Conservation (phyloP, 2,329 filamentous ascomycete species). For the Rachicladosporium sp. region DNA sequence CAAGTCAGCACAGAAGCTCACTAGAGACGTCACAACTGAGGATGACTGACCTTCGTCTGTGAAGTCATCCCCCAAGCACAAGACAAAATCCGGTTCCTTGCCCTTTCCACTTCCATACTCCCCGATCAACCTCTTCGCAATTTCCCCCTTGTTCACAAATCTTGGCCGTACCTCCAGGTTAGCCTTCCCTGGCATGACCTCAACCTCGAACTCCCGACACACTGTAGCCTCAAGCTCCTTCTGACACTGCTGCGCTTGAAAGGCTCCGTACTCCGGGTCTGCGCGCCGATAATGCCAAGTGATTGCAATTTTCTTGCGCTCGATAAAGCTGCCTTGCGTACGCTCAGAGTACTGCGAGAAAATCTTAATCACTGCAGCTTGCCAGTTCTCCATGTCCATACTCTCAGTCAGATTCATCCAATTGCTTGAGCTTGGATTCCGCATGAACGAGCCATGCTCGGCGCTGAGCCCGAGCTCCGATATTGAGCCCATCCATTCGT, state of each 20-base stretch:
- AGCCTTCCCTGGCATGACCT: constrained; percentile 94
- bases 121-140: constrained; percentile 68
- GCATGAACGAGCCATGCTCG: constrained; percentile 93
- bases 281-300: constrained; percentile 96
- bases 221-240: constrained; percentile 69
- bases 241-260: constrained; percentile 70
- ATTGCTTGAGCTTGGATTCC: constrained; percentile 58
- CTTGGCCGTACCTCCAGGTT: constrained; percentile 94
- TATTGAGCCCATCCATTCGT: constrained; percentile 88
- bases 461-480: constrained; percentile 81
- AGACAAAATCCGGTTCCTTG: constrained; percentile 65
- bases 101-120: constrained; percentile 50
- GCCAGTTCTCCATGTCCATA: constrained; percentile 77
- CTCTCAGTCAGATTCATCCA: constrained; percentile 86
- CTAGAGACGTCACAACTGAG: background rate
- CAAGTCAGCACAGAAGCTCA: constrained; percentile 13
- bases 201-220: constrained; percentile 71
- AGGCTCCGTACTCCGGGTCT: constrained; percentile 70
- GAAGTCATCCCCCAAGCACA: constrained; percentile 90
- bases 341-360: constrained; percentile 83
- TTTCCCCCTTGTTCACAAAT: constrained; percentile 97
- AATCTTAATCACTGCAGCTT: constrained; percentile 66
- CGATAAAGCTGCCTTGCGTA: constrained; percentile 85
- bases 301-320: constrained; percentile 83
- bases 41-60: constrained; percentile 73